Conservation (phyloP, 345 rosid genomes). For the Draba incana region DNA sequence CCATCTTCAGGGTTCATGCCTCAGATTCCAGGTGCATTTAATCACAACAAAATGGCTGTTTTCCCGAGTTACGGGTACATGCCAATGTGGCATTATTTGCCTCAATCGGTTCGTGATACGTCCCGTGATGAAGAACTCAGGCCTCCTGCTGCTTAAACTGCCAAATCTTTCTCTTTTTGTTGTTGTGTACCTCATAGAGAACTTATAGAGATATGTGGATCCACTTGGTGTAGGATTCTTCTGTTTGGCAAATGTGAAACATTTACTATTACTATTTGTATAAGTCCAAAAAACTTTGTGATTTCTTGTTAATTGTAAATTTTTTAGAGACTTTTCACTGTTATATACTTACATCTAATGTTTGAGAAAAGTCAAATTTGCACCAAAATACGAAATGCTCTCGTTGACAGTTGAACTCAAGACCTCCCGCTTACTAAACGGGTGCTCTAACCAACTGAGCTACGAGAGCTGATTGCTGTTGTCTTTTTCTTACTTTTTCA, state of each 20-base stretch:
- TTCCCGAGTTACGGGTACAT: conserved; percentile 68
- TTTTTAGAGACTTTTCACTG: neutral
- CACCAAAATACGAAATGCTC: conserved; percentile 45
- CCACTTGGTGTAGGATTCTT: conserved; percentile 34
- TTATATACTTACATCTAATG: conserved; percentile 10
- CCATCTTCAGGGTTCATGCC: conserved; percentile 65
- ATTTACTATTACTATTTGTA: conserved; percentile 21
- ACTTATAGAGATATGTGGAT: conserved; percentile 25
- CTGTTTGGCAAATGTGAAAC: conserved; percentile 32
- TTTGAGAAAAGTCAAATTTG: neutral
- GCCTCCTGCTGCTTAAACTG: conserved; percentile 91
- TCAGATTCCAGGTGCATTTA: conserved; percentile 53
- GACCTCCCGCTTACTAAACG: conserved; percentile 99
- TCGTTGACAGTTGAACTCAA: conserved; percentile 96
- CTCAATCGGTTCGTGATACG: conserved; percentile 74
- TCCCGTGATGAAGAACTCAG: conserved; percentile 91
- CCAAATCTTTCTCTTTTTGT: neutral
- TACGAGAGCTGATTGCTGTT: conserved; percentile 63
- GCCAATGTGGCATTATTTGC: conserved; percentile 97
- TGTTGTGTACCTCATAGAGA: conserved; percentile 15
- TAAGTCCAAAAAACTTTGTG: conserved; percentile 7
- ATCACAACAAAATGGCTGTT: conserved; percentile 65
- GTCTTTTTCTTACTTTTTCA: neutral
- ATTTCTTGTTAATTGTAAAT: neutral
- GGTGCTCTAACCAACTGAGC: conserved; percentile 99